Conservation (phyloP, 1,284 basidiomycete genomes). For the Ceraceosorus bombacis region DNA sequence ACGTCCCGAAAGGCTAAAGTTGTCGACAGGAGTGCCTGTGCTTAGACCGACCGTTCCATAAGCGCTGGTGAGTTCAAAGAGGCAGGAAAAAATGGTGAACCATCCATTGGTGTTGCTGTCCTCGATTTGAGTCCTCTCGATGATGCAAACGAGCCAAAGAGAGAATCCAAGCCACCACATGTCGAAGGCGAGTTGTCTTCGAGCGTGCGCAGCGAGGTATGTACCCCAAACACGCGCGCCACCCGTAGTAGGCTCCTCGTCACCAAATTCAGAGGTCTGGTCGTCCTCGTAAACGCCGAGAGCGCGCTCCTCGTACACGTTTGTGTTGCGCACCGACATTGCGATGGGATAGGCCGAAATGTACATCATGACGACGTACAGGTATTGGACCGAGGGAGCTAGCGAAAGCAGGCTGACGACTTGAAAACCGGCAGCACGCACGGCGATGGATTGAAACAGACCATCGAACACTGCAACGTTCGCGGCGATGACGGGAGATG, state of each 20-base stretch:
- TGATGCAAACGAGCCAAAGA: constrained; percentile 47
- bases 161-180: constrained; percentile 47
- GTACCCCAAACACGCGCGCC: constrained; percentile 61
- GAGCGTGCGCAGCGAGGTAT: constrained; percentile 70
- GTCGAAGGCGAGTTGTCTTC: constrained; percentile 73
- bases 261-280: constrained; percentile 14
- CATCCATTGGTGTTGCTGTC: constrained; percentile 29
- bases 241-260: constrained; percentile 3
- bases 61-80: constrained; percentile 78
- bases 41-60: constrained; percentile 52
- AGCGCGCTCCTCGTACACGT: constrained; percentile 81
- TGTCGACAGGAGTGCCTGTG: constrained; percentile 61
- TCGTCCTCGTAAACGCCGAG: constrained; percentile 36
- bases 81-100: constrained; percentile 53
- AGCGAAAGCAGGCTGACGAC: constrained; percentile 65
- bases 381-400: constrained; percentile 75
- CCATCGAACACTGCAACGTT: constrained; percentile 33
- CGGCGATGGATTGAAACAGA: constrained; percentile 55
- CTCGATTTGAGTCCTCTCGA: constrained; percentile 40
- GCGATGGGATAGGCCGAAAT: constrained; percentile 54
- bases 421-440: constrained; percentile 79
- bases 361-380: constrained; percentile 65
- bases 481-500: no score
- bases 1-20: constrained; percentile 71
- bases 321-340: constrained; percentile 82